Conservation (phyloP, 495 filamentous ascomycete species). For the Glonium stellatum region DNA sequence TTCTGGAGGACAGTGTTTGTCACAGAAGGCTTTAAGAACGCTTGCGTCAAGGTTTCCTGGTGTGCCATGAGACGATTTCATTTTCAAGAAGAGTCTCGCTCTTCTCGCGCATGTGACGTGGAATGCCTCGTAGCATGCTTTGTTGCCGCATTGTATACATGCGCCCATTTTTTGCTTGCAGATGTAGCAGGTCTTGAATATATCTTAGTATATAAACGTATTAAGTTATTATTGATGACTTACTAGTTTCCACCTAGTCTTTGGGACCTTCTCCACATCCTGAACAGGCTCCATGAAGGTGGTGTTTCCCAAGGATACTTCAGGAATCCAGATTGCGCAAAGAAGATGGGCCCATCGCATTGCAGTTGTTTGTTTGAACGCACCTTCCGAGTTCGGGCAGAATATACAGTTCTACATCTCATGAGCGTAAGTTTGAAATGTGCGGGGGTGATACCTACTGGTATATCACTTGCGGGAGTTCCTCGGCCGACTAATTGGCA, state of each 20-base stretch:
- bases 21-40: constrained; percentile 87
- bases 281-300: constrained; percentile 98
- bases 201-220: constrained; percentile 10
- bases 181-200: constrained; percentile 69
- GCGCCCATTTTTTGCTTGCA: constrained; percentile 97
- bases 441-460: constrained; percentile 12
- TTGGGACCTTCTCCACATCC: constrained; percentile 95
- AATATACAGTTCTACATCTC: constrained; percentile 76
- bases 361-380: constrained; percentile 94
- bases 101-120: constrained; percentile 93
- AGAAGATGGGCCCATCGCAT: constrained; percentile 95
- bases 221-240: constrained; percentile 5
- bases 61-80: constrained; percentile 82
- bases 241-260: constrained; percentile 78
- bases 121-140: constrained; percentile 94
- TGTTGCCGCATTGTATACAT: constrained; percentile 97
- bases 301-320: constrained; percentile 89
- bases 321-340: constrained; percentile 97
- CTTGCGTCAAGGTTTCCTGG: constrained; percentile 80
- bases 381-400: constrained; percentile 93
- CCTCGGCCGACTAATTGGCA: constrained; percentile 92
- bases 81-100: constrained; percentile 84
- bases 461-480: constrained; percentile 56
- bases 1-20: constrained; percentile 88
- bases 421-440: constrained; percentile 16